Base-by-base conservation (phyloP, 176 grass and related monocot species). In the Chloris gayana region DNA sequence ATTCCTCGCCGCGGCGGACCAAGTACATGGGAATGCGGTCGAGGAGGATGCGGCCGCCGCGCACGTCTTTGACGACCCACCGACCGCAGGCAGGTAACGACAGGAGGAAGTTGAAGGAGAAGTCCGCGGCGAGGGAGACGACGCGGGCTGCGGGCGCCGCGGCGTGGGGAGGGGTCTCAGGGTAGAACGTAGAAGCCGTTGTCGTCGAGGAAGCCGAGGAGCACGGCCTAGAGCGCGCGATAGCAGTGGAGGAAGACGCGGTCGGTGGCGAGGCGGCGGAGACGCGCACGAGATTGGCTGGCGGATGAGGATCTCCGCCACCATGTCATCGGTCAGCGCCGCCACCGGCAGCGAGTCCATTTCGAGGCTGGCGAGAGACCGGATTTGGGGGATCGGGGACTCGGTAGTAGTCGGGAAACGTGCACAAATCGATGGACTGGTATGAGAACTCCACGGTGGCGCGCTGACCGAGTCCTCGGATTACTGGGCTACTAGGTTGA, bases 101-200 rank as follows among this genome's bases (percentile, higher is more conserved):
- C 6, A 69, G 86, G 50, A 88, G 61, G 75, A 84, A 88, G 24
- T 75, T 84, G 86, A 62, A 74, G n/a, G 80, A 68, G 81, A 88
- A 88, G 2, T 88, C 74, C 0, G 68, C 86, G 59, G 86, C 68
- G 74, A 67, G n/a, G 29, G 74, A 30, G 56, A 88, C 46, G 11
- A 56, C 86, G 31, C 31, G 14, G 18, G 86, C 49, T 1, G 32
- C 69, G 31, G 62, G 49, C 17, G 75, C 49, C 30, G 81, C 67
- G 39, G 86, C 25, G 81, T 88, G 75, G 29, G 74, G 80, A 7
- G 67, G 68, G 31, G 50, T 38, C 6, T 75, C 81, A 5, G 75
- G 51, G 61, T 74, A 75, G 68, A 88, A 83, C n/a, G n/a, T n/a
- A n/a, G n/a, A n/a, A n/a, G 69, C 29, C 69, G 19, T 51, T 80